Evolutionary conservation across 164 flowering plant species (phyloP), one percentile per base, ranked within the genome.

Genomic region (Stephania japonica): DNA sequence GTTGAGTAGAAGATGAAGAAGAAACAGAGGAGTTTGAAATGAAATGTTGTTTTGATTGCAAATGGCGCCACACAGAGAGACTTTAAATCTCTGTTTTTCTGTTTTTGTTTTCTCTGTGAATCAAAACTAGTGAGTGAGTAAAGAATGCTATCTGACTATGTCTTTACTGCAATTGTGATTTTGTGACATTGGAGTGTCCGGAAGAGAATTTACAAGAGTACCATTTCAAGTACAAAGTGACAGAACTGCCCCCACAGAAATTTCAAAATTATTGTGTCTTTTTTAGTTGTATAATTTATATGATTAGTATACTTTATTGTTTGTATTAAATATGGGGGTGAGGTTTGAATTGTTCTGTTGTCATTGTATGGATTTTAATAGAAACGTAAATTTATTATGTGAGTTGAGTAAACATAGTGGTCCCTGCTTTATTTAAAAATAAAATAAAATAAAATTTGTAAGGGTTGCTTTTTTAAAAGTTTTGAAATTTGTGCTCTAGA

Each of bases 1-100:
- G 38, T 12, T 42, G 25, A 59, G 49, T n/a, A 23, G 23, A 41
- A n/a, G 70, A 50, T 24, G 56, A 59, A 53, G 69, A 67, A 72
- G 75, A 27, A 38, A 63, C 11, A 26, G 42, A 66, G 44, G 72
- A 41, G 69, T 82, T 84, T 80, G 75, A 84, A 73, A 53, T 67
- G 59, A 65, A 65, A 65, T 56, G 44, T 4, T 32, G 38, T 32
- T 23, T 63, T 12, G 26, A 13, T 21, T 72, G 72, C 77, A 78
- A 83, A 83, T 86, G 89, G 91, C 91, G 87, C 88, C 87, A 88
- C 79, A 83, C 56, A 47, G 12, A 65, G 59, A 41, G 61, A 66
- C 53, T 61, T 70, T 61, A 63, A 73, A 71, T 72, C 80, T 78
- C 75, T 80, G 78, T 67, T 80, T 83, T 13, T 26, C 66, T 63